Evolutionary conservation across 805 yeast species (phyloP), one percentile per base, ranked within the genome.

Genomic region (Starmerella bacillaris): DNA sequence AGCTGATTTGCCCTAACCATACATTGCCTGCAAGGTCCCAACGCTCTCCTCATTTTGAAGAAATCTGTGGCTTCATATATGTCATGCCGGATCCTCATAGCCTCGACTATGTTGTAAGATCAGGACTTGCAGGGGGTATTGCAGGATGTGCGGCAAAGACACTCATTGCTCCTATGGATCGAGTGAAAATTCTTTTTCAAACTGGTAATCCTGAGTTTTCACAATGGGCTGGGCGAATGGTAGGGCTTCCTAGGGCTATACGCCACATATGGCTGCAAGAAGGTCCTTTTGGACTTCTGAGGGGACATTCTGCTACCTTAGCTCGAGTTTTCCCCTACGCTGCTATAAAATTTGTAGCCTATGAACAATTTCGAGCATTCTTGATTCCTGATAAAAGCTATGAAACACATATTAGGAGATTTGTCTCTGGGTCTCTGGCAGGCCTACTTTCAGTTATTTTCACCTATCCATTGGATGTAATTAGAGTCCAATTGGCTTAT

Each of bases 131-230:
- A 0, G 98, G 98, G 15, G 98, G 98, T 2, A 47, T 79, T 3
- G 94, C 96, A 0, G 98, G 98, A 1, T 72, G 83, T 35, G 80
- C 89, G n/a, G 96, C 94, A 3, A 89, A 89, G 51, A 82, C 96
- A 0, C 61, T 84, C 37, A 79, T 89, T 30, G 98, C 98, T 1
- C 98, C 98, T 1, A 57, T 89, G 38, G 98, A 89, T 56, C 66
- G 98, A 48, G 86, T 89, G 45, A 89, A 89, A 59, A 89, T 89
- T 50, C 60, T 89, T 32, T 89, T 89, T 57, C 98, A 89, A 58
- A 89, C 98, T 2, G 72, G 86, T 15, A 83, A 86, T 50, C 95
- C 96, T 0, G 86, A 77, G 41, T 89, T 79, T 49, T 58, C 68
- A 27, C 69, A 76, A 52, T 82, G 70, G 53, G 64, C 92, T 5